Evolutionary conservation across 192 early-diverging fungal species (phyloP).

Genomic region (Gamsiella multidivaricata): DNA sequence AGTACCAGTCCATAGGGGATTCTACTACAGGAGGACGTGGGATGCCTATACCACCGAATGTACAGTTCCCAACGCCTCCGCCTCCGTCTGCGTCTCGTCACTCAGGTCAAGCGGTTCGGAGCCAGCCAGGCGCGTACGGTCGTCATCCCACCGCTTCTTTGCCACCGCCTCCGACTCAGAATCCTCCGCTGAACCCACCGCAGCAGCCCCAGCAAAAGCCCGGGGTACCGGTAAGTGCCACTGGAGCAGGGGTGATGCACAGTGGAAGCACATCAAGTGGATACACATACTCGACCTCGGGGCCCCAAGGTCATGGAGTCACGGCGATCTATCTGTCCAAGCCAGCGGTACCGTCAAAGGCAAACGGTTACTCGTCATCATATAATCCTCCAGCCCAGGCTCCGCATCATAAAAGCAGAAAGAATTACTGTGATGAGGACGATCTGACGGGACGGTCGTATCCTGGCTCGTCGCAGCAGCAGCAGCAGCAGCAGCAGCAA

Average conservation of each 20-base stretch:
- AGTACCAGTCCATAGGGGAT: neutral
- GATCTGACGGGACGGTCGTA: slow-evolving; percentile 12
- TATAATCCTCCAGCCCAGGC: slow-evolving; percentile 4
- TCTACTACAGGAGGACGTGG: neutral
- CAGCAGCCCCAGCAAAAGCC: neutral
- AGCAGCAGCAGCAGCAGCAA: slow-evolving; percentile 3
- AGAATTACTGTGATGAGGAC: slow-evolving; percentile 18
- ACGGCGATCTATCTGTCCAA: slow-evolving; percentile 46
- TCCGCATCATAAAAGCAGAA: slow-evolving; percentile 3
- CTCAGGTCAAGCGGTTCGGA: slow-evolving; percentile 14
- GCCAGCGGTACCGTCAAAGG: slow-evolving; percentile 14
- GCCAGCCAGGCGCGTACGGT: slow-evolving; percentile 8
- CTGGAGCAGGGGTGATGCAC: neutral
- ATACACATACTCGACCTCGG: slow-evolving; percentile 16
- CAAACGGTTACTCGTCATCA: neutral
- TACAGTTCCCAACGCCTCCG: slow-evolving; percentile 32
- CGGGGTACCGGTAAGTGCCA: neutral
- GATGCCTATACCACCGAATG: slow-evolving; percentile 3
- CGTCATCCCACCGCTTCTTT: neutral
- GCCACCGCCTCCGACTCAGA: slow-evolving; percentile 28
- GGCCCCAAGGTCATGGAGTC: slow-evolving; percentile 12
- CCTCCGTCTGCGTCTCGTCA: slow-evolving; percentile 40
- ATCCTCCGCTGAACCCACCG: slow-evolving; percentile 11
- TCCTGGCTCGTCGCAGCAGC: slow-evolving; percentile 3
- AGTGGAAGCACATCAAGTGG: slow-evolving; percentile 20